These are phyloP conservation scores for Vanrija pseudolonga DNA, from an alignment of 1,284 basidiomycete genomes.

Conservation along the genomic window DNA sequence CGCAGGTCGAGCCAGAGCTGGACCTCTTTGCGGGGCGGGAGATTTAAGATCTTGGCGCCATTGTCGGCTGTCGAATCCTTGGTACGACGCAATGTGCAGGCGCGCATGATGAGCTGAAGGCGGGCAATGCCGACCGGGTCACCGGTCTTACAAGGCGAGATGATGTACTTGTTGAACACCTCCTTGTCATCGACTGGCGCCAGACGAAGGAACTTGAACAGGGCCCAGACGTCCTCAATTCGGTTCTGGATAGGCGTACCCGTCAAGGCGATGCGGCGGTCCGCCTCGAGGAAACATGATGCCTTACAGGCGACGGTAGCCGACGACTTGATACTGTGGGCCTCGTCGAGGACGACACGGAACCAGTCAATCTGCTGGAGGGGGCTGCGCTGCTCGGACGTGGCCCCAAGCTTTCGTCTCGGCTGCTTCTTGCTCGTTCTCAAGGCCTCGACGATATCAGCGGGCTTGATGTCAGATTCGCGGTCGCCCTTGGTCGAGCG, in stretches of 20 bases:
- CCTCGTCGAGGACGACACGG: slow-evolving; percentile 94
- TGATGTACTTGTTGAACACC: slow-evolving; percentile 89
- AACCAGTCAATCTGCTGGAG: slow-evolving; percentile 97
- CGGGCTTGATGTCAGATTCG: slow-evolving; percentile 64
- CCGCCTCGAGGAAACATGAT: slow-evolving; percentile 88
- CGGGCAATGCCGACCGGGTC: slow-evolving; percentile 87
- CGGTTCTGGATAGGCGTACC: slow-evolving; percentile 99
- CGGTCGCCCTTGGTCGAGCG: slow-evolving; percentile 25
- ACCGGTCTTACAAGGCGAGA: slow-evolving; percentile 82
- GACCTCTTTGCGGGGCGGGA: slow-evolving; percentile 83
- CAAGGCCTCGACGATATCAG: slow-evolving; percentile 51
- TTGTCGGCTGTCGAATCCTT: slow-evolving; percentile 82
- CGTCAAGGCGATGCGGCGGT: slow-evolving; percentile 87
- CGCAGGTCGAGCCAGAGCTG: slow-evolving; percentile 81
- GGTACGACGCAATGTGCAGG: slow-evolving; percentile 90
- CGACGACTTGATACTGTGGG: slow-evolving; percentile 96
- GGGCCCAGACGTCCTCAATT: slow-evolving; percentile 92
- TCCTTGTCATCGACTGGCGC: slow-evolving; percentile 90
- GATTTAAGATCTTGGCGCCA: slow-evolving; percentile 76
- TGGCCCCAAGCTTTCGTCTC: slow-evolving; percentile 37
- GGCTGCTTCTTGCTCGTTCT: slow-evolving; percentile 60
- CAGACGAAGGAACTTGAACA: slow-evolving; percentile 92
- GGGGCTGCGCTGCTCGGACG: slow-evolving; percentile 68
- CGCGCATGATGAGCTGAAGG: slow-evolving; percentile 96
- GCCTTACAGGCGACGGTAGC: slow-evolving; percentile 90